Evolutionary conservation across 352 stramenopile species (phyloP), one percentile per base, ranked within the genome.

Genomic region (Blastocystis sp.): DNA sequence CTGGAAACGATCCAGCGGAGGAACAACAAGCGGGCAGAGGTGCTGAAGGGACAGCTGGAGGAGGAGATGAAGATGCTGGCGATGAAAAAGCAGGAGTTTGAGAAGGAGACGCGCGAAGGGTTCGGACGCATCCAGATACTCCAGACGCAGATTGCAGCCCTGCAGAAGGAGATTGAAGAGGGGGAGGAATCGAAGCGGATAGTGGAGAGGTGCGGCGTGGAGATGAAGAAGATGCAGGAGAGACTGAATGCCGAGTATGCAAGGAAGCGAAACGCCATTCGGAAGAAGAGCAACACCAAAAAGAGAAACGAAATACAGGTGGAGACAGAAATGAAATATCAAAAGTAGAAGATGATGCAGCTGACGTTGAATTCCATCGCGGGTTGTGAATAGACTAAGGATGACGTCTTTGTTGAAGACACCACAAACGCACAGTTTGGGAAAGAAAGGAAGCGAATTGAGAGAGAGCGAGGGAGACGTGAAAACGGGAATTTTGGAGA

Each of bases 281-380:
- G 66, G 71, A 64, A 60, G 43, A 62, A 64, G 21, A 81, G 43
- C 23, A 34, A 28, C 19, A 62, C 66, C 21, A 81, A 81, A n/a
- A 81, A 81, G 38, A 21, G 71, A 41, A 81, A 66, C 43, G 71
- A 81, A 65, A 81, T 81, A 19, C 71, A 81, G 23, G 71, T 81
- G 43, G 48, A 2, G n/a, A 43, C 52, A 28, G 48, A 62, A 19
- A 45, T 5, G 0, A 1, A 28, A 43, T 62, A 9, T 64, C 7
- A 79, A 0, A 21, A 34, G 11, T 81, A 81, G 71, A 81, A 81
- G n/a, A 56, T 81, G 48, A 81, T 81, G 71, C 71, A 81, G 43
- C 21, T 81, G 2, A 81, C 71, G 4, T 45, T 81, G 2, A 81
- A 66, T 60, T 81, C 71, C 3, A 19, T 81, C 28, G 21, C 71